phyloP scores from a whole-genome alignment of 2,329 filamentous ascomycete species.

The Apiospora malaysiana region DNA sequence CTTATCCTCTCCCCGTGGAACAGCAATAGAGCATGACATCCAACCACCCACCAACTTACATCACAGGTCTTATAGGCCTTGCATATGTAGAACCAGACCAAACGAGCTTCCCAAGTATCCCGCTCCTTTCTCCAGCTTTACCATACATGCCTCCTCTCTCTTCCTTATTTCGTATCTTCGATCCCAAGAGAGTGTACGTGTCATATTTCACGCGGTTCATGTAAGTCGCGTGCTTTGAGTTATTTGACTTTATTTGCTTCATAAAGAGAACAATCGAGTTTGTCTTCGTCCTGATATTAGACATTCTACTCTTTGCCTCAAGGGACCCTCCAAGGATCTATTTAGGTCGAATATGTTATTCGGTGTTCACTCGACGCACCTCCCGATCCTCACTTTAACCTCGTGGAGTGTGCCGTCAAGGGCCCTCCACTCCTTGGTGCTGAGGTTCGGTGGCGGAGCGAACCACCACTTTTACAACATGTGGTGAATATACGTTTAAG shows the following conservation, averaged over 20 bases:
- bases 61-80: neutral
- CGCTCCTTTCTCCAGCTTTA: neutral
- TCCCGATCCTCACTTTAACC: slow-evolving; percentile 73
- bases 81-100: neutral
- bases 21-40: neutral
- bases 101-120: neutral
- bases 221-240: neutral
- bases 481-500: slow-evolving; percentile 46
- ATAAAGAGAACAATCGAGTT: slow-evolving; percentile 18
- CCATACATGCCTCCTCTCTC: neutral
- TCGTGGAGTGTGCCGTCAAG: slow-evolving; percentile 58
- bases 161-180: neutral
- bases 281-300: slow-evolving; percentile 10
- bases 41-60: neutral
- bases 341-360: slow-evolving; percentile 27
- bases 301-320: slow-evolving; percentile 21
- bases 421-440: slow-evolving; percentile 71
- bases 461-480: slow-evolving; percentile 57
- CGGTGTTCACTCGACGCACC: slow-evolving; percentile 68
- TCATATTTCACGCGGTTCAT: neutral
- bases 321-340: slow-evolving; percentile 19
- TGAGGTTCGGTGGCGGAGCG: slow-evolving; percentile 69
- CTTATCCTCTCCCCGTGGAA: neutral
- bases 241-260: slow-evolving; percentile 18
- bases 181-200: neutral